phyloP scores from a whole-genome alignment of 2,329 filamentous ascomycete species.

The Fusarium buxicola region DNA sequence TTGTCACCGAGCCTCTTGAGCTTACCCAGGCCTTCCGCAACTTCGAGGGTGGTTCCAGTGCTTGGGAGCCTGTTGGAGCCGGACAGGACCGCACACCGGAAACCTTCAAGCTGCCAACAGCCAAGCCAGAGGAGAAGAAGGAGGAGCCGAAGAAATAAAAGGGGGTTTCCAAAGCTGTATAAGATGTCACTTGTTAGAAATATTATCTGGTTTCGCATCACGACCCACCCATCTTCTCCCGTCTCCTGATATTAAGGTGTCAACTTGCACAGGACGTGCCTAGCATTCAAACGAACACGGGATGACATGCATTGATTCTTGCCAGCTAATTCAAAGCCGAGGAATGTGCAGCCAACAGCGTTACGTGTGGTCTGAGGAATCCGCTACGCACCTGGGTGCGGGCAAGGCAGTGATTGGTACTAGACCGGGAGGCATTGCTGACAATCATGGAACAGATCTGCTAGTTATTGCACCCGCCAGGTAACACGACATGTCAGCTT shows the following conservation, averaged over 20 bases:
- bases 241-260: slow-evolving; percentile 12
- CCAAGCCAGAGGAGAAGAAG: slow-evolving; percentile 93
- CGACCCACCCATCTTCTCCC: slow-evolving; percentile 17
- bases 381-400: slow-evolving; percentile 23
- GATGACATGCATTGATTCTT: slow-evolving; percentile 11
- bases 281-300: neutral
- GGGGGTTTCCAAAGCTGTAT: slow-evolving; percentile 45
- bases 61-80: slow-evolving; percentile 73
- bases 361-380: slow-evolving; percentile 30
- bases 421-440: slow-evolving; percentile 39
- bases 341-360: slow-evolving; percentile 32
- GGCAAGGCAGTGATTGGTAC: slow-evolving; percentile 40
- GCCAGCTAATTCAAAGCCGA: slow-evolving; percentile 27
- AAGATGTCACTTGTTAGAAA: slow-evolving; percentile 50
- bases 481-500: slow-evolving; percentile 38
- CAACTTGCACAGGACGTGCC: slow-evolving; percentile 6
- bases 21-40: slow-evolving; percentile 98
- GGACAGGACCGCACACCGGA: slow-evolving; percentile 86
- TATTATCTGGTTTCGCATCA: slow-evolving; percentile 44
- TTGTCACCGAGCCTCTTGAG: slow-evolving; percentile 97
- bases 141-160: slow-evolving; percentile 91
- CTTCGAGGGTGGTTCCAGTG: slow-evolving; percentile 88
- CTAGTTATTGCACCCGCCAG: slow-evolving; percentile 19
- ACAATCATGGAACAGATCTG: slow-evolving; percentile 35
- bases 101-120: slow-evolving; percentile 91